These are phyloP conservation scores for Hypoxylon fragiforme DNA, from an alignment of 495 filamentous ascomycete species.

Conservation along the genomic window DNA sequence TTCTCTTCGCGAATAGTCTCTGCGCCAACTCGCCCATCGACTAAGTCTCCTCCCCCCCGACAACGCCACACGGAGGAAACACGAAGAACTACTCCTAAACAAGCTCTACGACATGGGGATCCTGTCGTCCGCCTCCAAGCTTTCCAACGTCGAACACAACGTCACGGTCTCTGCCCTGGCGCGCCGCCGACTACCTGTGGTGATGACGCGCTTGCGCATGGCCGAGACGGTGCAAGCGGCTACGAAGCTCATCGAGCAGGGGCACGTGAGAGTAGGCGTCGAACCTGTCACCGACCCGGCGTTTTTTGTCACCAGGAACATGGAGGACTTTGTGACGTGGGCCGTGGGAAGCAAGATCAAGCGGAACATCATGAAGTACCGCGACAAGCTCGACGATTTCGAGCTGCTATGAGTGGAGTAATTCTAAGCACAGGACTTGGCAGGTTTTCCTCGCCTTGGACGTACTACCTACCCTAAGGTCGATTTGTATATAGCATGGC, in stretches of 20 bases:
- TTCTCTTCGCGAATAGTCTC: conserved; percentile 49
- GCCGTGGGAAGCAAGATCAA: conserved; percentile 96
- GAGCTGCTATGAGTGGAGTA: conserved; percentile 67
- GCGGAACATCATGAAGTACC: conserved; percentile 88
- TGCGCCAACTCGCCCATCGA: conserved; percentile 85
- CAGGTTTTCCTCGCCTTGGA: background rate
- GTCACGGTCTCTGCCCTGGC: conserved; percentile 86
- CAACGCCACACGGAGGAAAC: conserved; percentile 73
- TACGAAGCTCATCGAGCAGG: conserved; percentile 88
- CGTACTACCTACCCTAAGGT: background rate
- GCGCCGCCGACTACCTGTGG: conserved; percentile 75
- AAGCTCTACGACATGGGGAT: conserved; percentile 93
- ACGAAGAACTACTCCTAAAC: conserved; percentile 80
- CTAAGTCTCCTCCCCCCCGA: conserved; percentile 76
- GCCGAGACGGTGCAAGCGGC: conserved; percentile 82
- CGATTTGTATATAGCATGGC: conserved; percentile 20
- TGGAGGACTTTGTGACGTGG: conserved; percentile 99
- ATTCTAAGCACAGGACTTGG: background rate
- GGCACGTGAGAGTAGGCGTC: conserved; percentile 89
- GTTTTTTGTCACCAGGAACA: conserved; percentile 73
- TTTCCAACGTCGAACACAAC: conserved; percentile 82
- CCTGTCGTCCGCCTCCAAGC: conserved; percentile 68
- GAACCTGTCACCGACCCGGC: conserved; percentile 89
- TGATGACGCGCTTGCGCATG: conserved; percentile 88
- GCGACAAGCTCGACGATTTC: conserved; percentile 95